Conservation (phyloP, 805 yeast genomes). For the Starmerella vaccinii region DNA sequence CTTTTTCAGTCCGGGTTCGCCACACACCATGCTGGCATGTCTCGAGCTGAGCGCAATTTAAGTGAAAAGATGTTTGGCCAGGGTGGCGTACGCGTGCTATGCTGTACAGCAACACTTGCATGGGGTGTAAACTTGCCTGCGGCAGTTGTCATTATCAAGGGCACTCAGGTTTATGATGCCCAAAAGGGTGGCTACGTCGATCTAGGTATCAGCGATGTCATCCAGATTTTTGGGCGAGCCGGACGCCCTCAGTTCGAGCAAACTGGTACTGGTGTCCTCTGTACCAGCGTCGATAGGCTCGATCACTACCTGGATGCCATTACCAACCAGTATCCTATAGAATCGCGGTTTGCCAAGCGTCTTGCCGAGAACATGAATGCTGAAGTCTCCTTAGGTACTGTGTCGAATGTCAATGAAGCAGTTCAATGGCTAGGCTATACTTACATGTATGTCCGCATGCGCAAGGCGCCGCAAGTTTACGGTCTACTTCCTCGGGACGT, state of each 20-base stretch:
- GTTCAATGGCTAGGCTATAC: slow-evolving; percentile 98
- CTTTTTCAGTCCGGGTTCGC: slow-evolving; percentile 64
- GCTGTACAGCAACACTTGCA: slow-evolving; percentile 95
- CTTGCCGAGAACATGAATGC: slow-evolving; percentile 91
- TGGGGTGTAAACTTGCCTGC: slow-evolving; percentile 99
- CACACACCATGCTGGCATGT: slow-evolving; percentile 95
- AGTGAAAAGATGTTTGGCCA: slow-evolving; percentile 76
- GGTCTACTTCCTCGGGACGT: slow-evolving; percentile 85
- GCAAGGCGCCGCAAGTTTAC: slow-evolving; percentile 82
- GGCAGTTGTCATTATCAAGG: slow-evolving; percentile 91
- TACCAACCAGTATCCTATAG: slow-evolving; percentile 94
- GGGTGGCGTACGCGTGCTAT: slow-evolving; percentile 80
- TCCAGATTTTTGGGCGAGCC: slow-evolving; percentile 97
- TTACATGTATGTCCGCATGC: slow-evolving; percentile 86
- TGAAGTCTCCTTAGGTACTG: slow-evolving; percentile 90
- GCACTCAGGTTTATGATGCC: slow-evolving; percentile 91
- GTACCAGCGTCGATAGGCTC: slow-evolving; percentile 69
- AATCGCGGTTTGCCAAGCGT: slow-evolving; percentile 66
- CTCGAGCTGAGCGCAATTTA: slow-evolving; percentile 77
- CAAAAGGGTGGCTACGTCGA: slow-evolving; percentile 91
- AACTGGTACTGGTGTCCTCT: slow-evolving; percentile 83
- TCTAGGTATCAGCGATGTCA: slow-evolving; percentile 89
- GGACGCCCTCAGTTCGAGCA: slow-evolving; percentile 96
- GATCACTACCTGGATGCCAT: slow-evolving; percentile 83
- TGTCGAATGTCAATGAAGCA: slow-evolving; percentile 88